Evolutionary conservation across 768 basidiomycete genomes (phyloP).

Genomic region (Podaxis sp.): DNA sequence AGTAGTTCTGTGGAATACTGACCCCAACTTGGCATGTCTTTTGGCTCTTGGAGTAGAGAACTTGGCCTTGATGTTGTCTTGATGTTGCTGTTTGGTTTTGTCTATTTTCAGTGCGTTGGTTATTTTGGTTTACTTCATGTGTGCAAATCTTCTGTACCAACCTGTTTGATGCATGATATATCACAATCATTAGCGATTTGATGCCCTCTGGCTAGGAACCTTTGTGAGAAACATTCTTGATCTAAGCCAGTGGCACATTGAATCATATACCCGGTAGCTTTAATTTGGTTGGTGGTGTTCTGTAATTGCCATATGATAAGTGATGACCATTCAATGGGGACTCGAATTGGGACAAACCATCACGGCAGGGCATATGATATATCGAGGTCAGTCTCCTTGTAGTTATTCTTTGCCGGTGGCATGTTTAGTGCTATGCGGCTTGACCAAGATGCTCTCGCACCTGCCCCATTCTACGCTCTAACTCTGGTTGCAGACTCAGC

Average conservation of each 20-base stretch:
- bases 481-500: neutral
- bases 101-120: too few relatives aligned
- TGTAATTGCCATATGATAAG: neutral
- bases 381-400: neutral
- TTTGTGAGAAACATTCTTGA: neutral
- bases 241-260: neutral
- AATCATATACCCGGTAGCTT: neutral
- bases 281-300: neutral
- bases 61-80: too few relatives aligned
- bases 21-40: too few relatives aligned
- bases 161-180: neutral
- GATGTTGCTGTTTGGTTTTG: too few relatives aligned
- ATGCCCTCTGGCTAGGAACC: neutral
- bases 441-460: neutral
- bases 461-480: neutral
- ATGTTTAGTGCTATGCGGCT: neutral
- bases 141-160: too few relatives aligned
- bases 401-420: neutral
- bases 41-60: too few relatives aligned
- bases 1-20: too few relatives aligned
- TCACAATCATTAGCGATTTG: neutral
- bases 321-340: neutral
- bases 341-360: neutral
- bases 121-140: too few relatives aligned
- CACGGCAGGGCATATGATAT: neutral